Conservation (phyloP, 306 rosid genomes). For the Psophocarpus tetragonolobus region DNA sequence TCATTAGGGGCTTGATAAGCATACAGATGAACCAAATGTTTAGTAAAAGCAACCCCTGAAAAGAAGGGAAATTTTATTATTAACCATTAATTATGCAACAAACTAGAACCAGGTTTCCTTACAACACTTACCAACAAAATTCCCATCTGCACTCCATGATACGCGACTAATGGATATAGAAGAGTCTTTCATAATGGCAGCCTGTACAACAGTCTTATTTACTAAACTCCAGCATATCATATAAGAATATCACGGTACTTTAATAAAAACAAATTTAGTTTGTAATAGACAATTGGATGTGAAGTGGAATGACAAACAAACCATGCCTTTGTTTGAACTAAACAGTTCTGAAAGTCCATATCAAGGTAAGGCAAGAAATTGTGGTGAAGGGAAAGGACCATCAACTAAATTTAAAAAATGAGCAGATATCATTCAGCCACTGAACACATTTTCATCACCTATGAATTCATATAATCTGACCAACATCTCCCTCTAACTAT, state of each 20-base stretch:
- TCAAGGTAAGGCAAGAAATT: not conserved
- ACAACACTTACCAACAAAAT: slow-evolving; percentile 58
- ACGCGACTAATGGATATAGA: slow-evolving; percentile 60
- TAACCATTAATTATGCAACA: slow-evolving; percentile 1
- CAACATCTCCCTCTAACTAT: too few relatives aligned
- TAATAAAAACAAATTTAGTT: slow-evolving; percentile 13
- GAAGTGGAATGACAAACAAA: not conserved
- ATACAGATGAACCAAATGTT: slow-evolving; percentile 75
- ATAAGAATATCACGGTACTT: slow-evolving; percentile 25
- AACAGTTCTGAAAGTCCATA: slow-evolving; percentile 7
- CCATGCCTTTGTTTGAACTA: not conserved
- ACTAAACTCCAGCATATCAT: not conserved
- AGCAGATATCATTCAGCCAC: too few relatives aligned
- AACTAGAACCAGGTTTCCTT: not conserved
- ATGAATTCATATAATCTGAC: too few relatives aligned
- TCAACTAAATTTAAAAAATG: not conserved
- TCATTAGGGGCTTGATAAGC: slow-evolving; percentile 48
- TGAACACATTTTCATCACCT: too few relatives aligned
- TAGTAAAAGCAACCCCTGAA: slow-evolving; percentile 75
- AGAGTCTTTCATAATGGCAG: slow-evolving; percentile 43
- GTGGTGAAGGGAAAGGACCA: not conserved
- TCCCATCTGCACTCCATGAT: slow-evolving; percentile 76
- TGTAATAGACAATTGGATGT: not conserved
- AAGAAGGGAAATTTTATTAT: slow-evolving; percentile 18
- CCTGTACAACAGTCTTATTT: slow-evolving; percentile 47